Conservation (phyloP, 2,329 filamentous ascomycete species). For the Mycosphaerella arachidis region DNA sequence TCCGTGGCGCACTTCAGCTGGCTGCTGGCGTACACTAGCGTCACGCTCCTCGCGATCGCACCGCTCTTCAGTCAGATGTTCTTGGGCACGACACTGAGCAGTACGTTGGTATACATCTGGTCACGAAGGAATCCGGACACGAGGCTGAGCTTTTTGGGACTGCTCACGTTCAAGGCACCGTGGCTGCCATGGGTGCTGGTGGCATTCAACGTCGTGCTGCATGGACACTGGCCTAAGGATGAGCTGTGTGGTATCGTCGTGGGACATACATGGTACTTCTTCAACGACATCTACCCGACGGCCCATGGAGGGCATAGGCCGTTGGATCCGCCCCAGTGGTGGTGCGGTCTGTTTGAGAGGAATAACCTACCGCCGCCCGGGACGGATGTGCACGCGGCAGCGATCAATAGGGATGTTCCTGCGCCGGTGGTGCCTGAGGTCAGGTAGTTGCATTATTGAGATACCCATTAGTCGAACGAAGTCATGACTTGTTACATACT, state of each 20-base stretch:
- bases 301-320: conserved; percentile 80
- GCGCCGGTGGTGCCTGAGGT: conserved; percentile 28
- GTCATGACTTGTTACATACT: not conserved
- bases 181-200: conserved; percentile 96
- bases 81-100: conserved; percentile 86
- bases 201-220: conserved; percentile 84
- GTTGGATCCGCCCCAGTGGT: conserved; percentile 84
- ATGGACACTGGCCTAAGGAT: conserved; percentile 85
- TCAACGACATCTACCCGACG: conserved; percentile 91
- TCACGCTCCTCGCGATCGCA: conserved; percentile 73
- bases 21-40: conserved; percentile 81
- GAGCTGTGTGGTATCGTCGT: conserved; percentile 94
- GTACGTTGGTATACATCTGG: conserved; percentile 97
- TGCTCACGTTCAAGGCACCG: conserved; percentile 87
- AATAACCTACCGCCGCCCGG: conserved; percentile 24
- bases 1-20: conserved; percentile 93
- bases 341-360: conserved; percentile 74
- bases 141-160: conserved; percentile 70
- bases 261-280: conserved; percentile 97
- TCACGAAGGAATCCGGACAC: conserved; percentile 90
- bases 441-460: conserved; percentile 5
- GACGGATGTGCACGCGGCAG: conserved; percentile 29
- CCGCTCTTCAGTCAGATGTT: conserved; percentile 89
- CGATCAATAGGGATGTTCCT: conserved; percentile 28
- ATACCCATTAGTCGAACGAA: not conserved